Evolutionary conservation across 2,329 filamentous ascomycete species (phyloP).

Genomic region (Penicillium glabrum): DNA sequence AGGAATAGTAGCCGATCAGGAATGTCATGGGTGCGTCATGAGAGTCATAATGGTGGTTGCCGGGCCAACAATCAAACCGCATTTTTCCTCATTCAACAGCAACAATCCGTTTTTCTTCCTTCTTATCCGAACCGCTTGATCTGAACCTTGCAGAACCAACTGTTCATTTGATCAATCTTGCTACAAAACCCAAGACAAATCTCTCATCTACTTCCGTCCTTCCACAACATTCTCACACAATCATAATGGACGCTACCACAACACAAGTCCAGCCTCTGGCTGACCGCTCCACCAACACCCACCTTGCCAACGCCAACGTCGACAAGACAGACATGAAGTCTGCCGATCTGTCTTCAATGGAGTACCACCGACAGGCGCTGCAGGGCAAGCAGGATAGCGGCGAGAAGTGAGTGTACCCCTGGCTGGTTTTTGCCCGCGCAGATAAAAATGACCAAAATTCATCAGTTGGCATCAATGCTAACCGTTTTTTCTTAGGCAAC

Average conservation of each 20-base stretch:
- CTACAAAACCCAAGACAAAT: background rate
- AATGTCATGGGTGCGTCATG: slow-evolving; percentile 8
- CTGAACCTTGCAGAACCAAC: background rate
- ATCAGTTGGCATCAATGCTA: background rate
- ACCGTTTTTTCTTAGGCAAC: slow-evolving; percentile 25
- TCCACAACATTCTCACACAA: background rate
- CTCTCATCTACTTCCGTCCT: background rate
- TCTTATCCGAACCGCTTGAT: slow-evolving; percentile 21
- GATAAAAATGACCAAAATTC: background rate
- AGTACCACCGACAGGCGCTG: slow-evolving; percentile 44
- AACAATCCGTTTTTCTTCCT: slow-evolving; percentile 25
- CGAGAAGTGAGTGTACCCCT: slow-evolving; percentile 35
- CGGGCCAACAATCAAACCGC: slow-evolving; percentile 40
- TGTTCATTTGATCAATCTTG: background rate
- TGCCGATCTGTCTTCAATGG: slow-evolving; percentile 39
- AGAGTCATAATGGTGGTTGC: slow-evolving; percentile 26
- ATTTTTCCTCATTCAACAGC: slow-evolving; percentile 23
- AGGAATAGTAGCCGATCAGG: background rate
- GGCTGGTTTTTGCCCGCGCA: background rate
- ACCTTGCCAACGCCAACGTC: slow-evolving; percentile 25
- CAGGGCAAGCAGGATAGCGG: slow-evolving; percentile 42
- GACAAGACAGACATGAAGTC: slow-evolving; percentile 36
- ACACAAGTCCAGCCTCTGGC: slow-evolving; percentile 36
- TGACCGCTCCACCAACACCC: slow-evolving; percentile 44
- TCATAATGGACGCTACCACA: slow-evolving; percentile 32